A percentile compares a stretch with the other conserved stretches of the same genome.
phyloP scores from a whole-genome alignment of 1,284 basidiomycete species.

The Somion occarium region DNA sequence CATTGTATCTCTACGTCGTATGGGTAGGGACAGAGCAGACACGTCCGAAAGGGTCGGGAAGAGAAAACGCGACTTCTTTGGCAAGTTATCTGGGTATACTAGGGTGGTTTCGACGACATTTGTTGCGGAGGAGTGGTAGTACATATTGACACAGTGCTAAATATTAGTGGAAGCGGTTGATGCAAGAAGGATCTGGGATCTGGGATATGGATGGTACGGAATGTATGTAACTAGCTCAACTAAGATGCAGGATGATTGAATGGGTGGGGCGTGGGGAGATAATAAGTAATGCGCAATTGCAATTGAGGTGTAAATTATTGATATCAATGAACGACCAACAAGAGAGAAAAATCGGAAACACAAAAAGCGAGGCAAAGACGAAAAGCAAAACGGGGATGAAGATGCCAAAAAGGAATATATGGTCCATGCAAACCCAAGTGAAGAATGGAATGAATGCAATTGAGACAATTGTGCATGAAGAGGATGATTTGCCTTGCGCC shows the following conservation, averaged over 20 bases:
- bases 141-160: slow-evolving; percentile 4
- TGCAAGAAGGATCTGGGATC: slow-evolving; percentile 1
- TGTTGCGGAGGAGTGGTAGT: no score
- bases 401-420: background rate
- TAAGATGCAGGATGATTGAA: background rate
- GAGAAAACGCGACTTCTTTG: no score
- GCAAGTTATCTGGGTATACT: no score
- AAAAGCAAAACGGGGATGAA: slow-evolving; percentile 1
- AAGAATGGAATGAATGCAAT: background rate
- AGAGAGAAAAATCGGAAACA: background rate
- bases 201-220: background rate
- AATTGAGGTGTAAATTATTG: background rate
- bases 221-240: background rate
- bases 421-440: slow-evolving; percentile 2
- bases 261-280: background rate
- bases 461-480: background rate
- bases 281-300: background rate
- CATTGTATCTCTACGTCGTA: no score
- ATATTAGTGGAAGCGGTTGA: background rate
- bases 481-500: slow-evolving; percentile 2
- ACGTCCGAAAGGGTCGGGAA: no score
- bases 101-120: no score
- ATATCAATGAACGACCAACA: background rate
- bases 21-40: no score
- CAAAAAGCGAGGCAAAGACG: background rate